These are phyloP conservation scores for Exophiala alcalophila DNA, from an alignment of 2,329 filamentous ascomycete species.

Conservation along the genomic window DNA sequence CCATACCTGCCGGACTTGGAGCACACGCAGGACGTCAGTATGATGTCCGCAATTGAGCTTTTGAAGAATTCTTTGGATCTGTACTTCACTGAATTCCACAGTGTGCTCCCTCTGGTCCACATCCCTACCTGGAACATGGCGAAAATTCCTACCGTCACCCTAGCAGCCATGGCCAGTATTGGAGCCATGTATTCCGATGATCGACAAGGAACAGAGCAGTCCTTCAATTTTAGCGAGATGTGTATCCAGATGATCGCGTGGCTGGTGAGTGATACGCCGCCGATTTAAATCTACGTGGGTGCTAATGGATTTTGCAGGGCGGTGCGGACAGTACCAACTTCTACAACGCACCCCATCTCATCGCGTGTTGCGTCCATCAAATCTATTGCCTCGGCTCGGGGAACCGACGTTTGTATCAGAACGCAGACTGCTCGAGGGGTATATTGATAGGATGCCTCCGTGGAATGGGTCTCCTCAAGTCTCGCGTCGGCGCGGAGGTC, in stretches of 20 bases:
- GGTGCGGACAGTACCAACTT: slow-evolving; percentile 22
- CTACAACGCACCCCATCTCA: slow-evolving; percentile 15
- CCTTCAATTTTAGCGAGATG: slow-evolving; percentile 22
- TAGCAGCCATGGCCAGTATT: slow-evolving; percentile 25
- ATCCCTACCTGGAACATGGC: slow-evolving; percentile 21
- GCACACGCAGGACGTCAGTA: slow-evolving; percentile 14
- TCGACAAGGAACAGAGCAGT: slow-evolving; percentile 21
- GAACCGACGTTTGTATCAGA: slow-evolving; percentile 22
- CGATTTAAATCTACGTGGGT: background rate
- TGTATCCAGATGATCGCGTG: slow-evolving; percentile 24
- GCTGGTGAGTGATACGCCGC: slow-evolving; percentile 11
- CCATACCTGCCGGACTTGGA: slow-evolving; percentile 18
- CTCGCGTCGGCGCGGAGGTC: slow-evolving; percentile 20
- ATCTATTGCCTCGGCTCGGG: slow-evolving; percentile 24
- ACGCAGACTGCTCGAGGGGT: slow-evolving; percentile 22
- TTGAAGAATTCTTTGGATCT: slow-evolving; percentile 23
- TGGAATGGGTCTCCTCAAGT: slow-evolving; percentile 22
- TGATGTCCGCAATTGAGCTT: slow-evolving; percentile 19
- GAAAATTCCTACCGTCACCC: slow-evolving; percentile 19
- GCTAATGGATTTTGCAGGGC: slow-evolving; percentile 9
- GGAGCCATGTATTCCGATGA: slow-evolving; percentile 25
- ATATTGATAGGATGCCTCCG: slow-evolving; percentile 23
- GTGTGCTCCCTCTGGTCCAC: slow-evolving; percentile 22
- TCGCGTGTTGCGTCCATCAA: slow-evolving; percentile 15
- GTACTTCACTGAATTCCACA: slow-evolving; percentile 22